These are phyloP conservation scores for Mikania micrantha DNA, from an alignment of 129 eudicot genomes.

Conservation along the genomic window DNA sequence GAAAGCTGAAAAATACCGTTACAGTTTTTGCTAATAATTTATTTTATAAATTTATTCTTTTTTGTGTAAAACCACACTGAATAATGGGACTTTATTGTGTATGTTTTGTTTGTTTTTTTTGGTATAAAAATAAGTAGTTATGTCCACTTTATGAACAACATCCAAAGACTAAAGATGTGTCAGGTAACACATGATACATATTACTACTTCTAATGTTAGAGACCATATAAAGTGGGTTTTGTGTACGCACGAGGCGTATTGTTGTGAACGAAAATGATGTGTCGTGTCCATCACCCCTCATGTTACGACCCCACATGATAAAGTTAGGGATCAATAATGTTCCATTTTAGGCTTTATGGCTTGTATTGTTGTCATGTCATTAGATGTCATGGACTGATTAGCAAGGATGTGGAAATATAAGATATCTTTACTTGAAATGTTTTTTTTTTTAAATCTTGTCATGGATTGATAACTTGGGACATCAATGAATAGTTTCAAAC, in stretches of 20 bases:
- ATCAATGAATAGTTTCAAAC: no score
- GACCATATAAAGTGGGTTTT: constrained; percentile 11
- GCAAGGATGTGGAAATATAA: background rate
- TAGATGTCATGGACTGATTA: background rate
- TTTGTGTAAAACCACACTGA: no score
- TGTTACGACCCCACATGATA: constrained; percentile 19
- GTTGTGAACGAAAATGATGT: background rate
- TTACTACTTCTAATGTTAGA: constrained; percentile 6
- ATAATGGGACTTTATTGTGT: no score
- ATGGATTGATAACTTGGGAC: background rate
- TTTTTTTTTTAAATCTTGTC: background rate
- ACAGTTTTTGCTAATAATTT: background rate
- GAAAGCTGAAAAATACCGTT: background rate
- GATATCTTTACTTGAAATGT: background rate
- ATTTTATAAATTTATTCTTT: no score
- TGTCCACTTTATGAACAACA: constrained; percentile 10
- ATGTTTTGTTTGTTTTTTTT: no score
- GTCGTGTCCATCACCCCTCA: constrained; percentile 1
- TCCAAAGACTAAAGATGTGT: background rate
- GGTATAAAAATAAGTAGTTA: background rate
- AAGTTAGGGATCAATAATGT: constrained; percentile 10
- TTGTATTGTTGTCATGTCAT: background rate
- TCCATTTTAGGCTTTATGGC: constrained; percentile 17
- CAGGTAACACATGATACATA: constrained; percentile 14
- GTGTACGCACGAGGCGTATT: background rate